Evolutionary conservation across 2,329 filamentous ascomycete genomes (phyloP), one percentile per base, ranked within the genome.

Genomic region (Fusarium tupiense): DNA sequence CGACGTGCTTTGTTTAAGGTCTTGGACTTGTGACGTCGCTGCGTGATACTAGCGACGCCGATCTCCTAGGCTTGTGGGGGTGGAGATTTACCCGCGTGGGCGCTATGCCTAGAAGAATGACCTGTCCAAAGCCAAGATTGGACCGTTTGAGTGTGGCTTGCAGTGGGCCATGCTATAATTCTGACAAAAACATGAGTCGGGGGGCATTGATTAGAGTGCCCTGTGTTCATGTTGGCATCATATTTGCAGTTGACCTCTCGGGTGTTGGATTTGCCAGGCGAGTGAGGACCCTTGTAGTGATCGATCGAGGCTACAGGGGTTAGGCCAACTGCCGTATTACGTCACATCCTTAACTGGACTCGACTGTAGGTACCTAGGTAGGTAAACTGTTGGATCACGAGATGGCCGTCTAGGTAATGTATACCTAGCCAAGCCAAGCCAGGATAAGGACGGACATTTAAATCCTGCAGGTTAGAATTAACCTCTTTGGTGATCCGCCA

Each of bases 31-130:
- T 78, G 76, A 78, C 72, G 61, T 74, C 61, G 72, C 57, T 67
- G 66, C 76, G 75, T 78, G 76, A 78, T 77, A 64, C 57, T 65
- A 67, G 67, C 61, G 44, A 69, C 61, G 67, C 47, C 59, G 71
- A 73, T 73, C 71, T 47, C n/a, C 56, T n/a, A 37, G 41, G 46
- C 35, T 64, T 71, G 67, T 58, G 71, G 71, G 67, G 71, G 64
- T 72, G 71, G 71, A 59, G 47, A 52, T 37, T 14, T 58, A 69
- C 31, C 71, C 64, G 43, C 60, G 59, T 72, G 69, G 68, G 68
- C 61, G 61, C 61, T 71, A 71, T 66, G 16, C 68, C 49, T 19
- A 54, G 38, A 60, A 64, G 40, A 67, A 69, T 61, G 54, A 57
- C 56, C 61, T 29, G 40, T 44, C 29, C 38, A 57, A 20, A 56